phyloP scores from a whole-genome alignment of 768 basidiomycete species.

The Phanerodontia chrysosporium region DNA sequence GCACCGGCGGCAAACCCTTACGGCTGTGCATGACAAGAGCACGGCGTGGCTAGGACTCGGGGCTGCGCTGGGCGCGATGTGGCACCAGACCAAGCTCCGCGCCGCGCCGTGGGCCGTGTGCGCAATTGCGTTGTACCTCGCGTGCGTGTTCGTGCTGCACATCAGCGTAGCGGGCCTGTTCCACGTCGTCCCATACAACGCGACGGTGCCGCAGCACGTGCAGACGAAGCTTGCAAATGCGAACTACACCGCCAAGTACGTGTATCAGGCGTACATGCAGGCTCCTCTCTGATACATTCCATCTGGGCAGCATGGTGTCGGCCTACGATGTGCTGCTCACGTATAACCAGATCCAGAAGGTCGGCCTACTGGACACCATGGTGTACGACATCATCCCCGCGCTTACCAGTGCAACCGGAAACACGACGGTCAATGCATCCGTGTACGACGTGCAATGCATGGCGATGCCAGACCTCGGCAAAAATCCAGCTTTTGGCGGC shows the following conservation, averaged over 20 bases:
- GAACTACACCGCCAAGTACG: neutral
- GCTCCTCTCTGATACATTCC: neutral
- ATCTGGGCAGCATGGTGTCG: neutral
- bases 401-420: neutral
- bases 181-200: neutral
- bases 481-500: too few species aligned
- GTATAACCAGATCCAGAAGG: neutral
- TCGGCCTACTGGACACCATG: neutral
- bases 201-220: neutral
- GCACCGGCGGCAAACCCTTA: neutral
- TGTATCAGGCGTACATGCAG: neutral
- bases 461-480: neutral
- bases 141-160: neutral
- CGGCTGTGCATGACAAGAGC: neutral
- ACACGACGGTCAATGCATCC: neutral
- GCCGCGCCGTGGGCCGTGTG: too few species aligned
- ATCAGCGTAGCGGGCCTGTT: neutral
- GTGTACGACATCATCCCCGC: constrained; percentile 1
- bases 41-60: neutral
- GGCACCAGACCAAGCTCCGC: neutral
- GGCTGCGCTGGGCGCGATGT: neutral
- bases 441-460: neutral
- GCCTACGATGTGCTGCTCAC: neutral
- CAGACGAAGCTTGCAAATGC: neutral
- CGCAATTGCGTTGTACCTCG: too few species aligned